Base-by-base conservation (phyloP, 2,329 filamentous ascomycete genomes). In the Fusarium pilosicola region DNA sequence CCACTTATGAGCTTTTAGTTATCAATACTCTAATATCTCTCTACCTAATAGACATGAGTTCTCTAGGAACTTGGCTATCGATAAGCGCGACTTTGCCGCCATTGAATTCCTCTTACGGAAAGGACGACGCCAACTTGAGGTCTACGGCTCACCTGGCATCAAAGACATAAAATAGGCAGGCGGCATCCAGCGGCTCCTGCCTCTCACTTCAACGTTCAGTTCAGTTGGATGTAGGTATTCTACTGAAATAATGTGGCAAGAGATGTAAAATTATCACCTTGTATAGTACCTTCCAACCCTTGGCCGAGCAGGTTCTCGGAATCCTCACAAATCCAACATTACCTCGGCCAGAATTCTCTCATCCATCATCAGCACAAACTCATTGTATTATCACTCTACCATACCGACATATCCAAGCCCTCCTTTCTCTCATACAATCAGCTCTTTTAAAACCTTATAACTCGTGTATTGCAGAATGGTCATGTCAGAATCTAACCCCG, bases 91-190 rank as follows among this genome's bases (percentile, higher is more conserved):
- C 79, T 97, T 97, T 82, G 86, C 88, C 22, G 92, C 94, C 11
- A 92, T 98, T 65, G 95, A 98, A 82, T 96, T 94, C 81, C 85
- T 97, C 39, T 80, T 98, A 58, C 89, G 95, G 68, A 96, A 94
- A 81, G 95, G 95, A 28, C 88, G 89, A 45, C 89, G 94, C 49
- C 94, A 97, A 80, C 85, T 98, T 24, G 94, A 97, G 72, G 88
- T 91, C 51, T 96, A 96, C 83, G 90, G 92, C n/a, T 89, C 92
- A 11, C 91, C 93, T 32, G 92, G 92, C 6, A 95, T 97, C 77
- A 94, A 91, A 78, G 94, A 96, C 81, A 91, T 97, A 68, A 84
- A 74, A 51, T 74, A 75, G 42, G 48, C 34, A 74, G 49, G 48
- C 34, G 24, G 26, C 39, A 34, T 12, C 20, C 36, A 13, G 20